These are phyloP conservation scores for Marasmius oreades DNA, from an alignment of 1,284 basidiomycete species.

Conservation along the genomic window DNA sequence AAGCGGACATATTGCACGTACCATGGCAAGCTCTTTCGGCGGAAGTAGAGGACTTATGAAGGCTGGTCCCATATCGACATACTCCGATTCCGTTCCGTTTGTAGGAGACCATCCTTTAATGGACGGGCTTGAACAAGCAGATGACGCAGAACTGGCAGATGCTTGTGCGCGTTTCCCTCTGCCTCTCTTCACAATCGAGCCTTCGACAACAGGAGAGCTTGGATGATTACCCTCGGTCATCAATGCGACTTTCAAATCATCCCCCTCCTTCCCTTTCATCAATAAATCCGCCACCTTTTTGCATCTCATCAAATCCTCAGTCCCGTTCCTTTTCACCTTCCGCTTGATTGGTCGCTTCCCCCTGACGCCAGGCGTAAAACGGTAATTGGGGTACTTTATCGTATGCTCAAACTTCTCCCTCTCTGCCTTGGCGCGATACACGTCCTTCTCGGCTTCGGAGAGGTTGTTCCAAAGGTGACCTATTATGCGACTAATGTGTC, in stretches of 20 bases:
- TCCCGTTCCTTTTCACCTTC: slow-evolving; percentile 48
- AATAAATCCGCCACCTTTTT: slow-evolving; percentile 51
- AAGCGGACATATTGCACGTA: background rate
- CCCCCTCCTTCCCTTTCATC: slow-evolving; percentile 48
- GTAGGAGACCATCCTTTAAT: background rate
- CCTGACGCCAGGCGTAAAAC: slow-evolving; percentile 46
- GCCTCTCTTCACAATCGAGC: background rate
- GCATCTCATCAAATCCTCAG: slow-evolving; percentile 45
- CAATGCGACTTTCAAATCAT: slow-evolving; percentile 43
- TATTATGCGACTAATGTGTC: slow-evolving; percentile 57
- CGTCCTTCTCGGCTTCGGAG: slow-evolving; percentile 40
- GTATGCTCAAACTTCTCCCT: slow-evolving; percentile 57
- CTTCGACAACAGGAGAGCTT: background rate
- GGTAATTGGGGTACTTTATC: slow-evolving; percentile 52
- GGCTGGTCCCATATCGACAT: background rate
- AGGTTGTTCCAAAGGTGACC: slow-evolving; percentile 52
- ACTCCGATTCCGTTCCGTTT: background rate
- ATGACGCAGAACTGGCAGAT: background rate
- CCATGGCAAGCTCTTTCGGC: background rate
- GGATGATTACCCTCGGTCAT: slow-evolving; percentile 27
- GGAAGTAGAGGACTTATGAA: background rate
- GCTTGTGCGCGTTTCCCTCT: background rate
- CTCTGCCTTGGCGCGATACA: slow-evolving; percentile 51
- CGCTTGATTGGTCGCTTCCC: slow-evolving; percentile 40
- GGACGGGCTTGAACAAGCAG: background rate